Conservation (phyloP, 805 yeast genomes). For the Candida railenensis region DNA sequence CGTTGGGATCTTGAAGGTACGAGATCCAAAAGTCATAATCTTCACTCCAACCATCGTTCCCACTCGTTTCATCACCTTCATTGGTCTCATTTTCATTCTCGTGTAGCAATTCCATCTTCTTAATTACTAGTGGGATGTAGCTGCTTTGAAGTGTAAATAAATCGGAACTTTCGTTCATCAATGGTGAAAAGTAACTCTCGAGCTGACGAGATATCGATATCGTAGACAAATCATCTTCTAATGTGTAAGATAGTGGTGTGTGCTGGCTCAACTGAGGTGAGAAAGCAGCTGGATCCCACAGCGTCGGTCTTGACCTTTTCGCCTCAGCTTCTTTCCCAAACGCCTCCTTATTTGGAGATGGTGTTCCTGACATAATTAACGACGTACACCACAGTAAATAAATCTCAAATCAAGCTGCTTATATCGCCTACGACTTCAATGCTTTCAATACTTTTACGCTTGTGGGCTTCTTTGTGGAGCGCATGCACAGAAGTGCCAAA, state of each 20-base stretch:
- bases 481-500: no score
- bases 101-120: neutral
- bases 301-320: neutral
- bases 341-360: neutral
- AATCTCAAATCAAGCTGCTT: no score
- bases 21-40: conserved; percentile 1
- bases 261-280: conserved; percentile 2
- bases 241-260: conserved; percentile 10
- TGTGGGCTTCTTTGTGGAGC: neutral
- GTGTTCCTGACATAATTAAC: neutral
- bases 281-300: neutral
- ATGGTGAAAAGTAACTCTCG: conserved; percentile 22
- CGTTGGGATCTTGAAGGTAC: neutral
- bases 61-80: conserved; percentile 4
- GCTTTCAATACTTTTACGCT: neutral
- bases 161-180: conserved; percentile 27
- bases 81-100: neutral
- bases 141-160: conserved; percentile 13
- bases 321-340: neutral
- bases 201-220: conserved; percentile 23
- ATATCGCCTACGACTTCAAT: no score
- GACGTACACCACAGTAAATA: no score
- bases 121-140: neutral
- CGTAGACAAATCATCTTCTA: conserved; percentile 19
- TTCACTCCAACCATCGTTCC: neutral